A percentile compares a stretch with the other conserved stretches of the same genome.
Conservation (phyloP, 1,139 yeast species). For the Petasospora rhodanensis region DNA sequence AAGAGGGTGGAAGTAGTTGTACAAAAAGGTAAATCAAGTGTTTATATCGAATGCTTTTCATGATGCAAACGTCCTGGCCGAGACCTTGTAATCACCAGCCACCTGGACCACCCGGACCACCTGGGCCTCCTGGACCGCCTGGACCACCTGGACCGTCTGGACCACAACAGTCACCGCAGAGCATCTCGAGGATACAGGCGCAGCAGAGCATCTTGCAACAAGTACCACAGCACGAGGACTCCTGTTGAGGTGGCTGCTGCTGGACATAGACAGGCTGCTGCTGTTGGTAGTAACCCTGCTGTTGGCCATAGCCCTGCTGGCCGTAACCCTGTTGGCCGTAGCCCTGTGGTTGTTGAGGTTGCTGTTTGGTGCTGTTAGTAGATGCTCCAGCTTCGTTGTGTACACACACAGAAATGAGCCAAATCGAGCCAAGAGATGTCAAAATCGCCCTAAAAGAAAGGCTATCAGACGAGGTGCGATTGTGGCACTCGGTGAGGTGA, state of each 20-base stretch:
- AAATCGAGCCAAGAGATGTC: conserved; percentile 8
- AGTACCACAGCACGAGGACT: conserved; percentile 32
- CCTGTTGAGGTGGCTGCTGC: conserved; percentile 29
- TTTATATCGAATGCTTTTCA: too few species aligned
- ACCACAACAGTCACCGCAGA: conserved; percentile 25
- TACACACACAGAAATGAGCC: too few species aligned
- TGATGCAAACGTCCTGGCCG: background rate
- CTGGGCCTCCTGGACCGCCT: conserved; percentile 8
- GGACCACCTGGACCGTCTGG: conserved; percentile 12
- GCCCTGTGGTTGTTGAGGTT: conserved; percentile 9
- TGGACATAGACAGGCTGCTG: conserved; percentile 32
- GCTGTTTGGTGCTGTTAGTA: conserved; percentile 8
- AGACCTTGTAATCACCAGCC: conserved; percentile 1
- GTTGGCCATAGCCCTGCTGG: conserved; percentile 15
- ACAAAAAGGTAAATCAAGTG: background rate
- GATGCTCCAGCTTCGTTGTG: too few species aligned
- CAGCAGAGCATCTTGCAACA: conserved; percentile 37
- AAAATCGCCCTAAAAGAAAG: too few species aligned
- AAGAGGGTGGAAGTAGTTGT: too few species aligned
- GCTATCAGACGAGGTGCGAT: too few species aligned
- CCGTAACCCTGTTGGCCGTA: conserved; percentile 10
- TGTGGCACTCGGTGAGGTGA: too few species aligned
- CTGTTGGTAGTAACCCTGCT: conserved; percentile 31
- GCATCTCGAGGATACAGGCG: conserved; percentile 32
- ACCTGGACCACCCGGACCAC: conserved; percentile 3